A percentile compares a stretch with the other conserved stretches of the same genome.
These are phyloP conservation scores for Pseudocohnilembus persalinus DNA, from an alignment of 169 alveolate species.

Conservation along the genomic window DNA sequence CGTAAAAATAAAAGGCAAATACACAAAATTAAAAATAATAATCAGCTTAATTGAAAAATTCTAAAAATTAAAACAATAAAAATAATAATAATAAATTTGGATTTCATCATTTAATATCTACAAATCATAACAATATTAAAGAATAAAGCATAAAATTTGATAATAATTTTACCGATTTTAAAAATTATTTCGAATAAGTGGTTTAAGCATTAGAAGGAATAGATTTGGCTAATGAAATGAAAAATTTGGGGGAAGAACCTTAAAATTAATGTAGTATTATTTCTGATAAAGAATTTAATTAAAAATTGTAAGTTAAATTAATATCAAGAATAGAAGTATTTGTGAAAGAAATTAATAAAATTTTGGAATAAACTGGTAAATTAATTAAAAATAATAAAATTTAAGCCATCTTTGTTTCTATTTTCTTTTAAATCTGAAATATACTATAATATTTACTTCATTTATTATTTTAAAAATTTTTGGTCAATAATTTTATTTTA, in stretches of 20 bases:
- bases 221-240: neutral
- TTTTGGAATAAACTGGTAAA: too few species aligned
- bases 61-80: too few species aligned
- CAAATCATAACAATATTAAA: neutral
- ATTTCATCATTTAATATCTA: neutral
- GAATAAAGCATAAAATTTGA: neutral
- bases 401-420: too few species aligned
- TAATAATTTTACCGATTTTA: too few species aligned
- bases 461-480: too few species aligned
- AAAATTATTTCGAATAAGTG: neutral
- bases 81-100: too few species aligned
- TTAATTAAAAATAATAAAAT: too few species aligned
- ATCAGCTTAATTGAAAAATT: too few species aligned
- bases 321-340: neutral
- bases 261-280: neutral
- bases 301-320: too few species aligned
- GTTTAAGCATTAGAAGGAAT: neutral
- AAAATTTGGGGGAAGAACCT: neutral
- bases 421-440: too few species aligned
- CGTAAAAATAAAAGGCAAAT: neutral
- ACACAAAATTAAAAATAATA: neutral
- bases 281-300: neutral
- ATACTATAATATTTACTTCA: too few species aligned
- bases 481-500: too few species aligned
- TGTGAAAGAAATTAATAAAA: neutral